These are phyloP conservation scores for Rhynchosporium agropyri DNA, from an alignment of 2,329 filamentous ascomycete genomes.

Conservation along the genomic window DNA sequence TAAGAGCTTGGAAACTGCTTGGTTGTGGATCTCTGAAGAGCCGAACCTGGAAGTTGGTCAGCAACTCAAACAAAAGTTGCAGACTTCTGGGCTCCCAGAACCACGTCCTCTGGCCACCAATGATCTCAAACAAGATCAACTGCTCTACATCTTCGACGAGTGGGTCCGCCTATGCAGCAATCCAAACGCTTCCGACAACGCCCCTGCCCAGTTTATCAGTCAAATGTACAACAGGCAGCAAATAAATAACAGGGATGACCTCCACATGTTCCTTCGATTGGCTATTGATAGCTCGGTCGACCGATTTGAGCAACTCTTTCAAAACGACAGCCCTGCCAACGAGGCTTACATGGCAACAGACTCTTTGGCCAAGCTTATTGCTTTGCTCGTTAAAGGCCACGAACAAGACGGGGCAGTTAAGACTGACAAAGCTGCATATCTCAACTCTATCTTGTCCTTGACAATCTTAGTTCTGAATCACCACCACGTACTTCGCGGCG, in stretches of 20 bases:
- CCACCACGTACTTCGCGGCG: constrained; percentile 78
- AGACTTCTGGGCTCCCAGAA: constrained; percentile 57
- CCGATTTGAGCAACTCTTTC: constrained; percentile 72
- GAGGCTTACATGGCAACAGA: constrained; percentile 69
- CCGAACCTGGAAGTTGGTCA: constrained; percentile 66
- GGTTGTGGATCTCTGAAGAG: constrained; percentile 78
- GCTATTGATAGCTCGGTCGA: constrained; percentile 80
- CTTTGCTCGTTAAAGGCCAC: constrained; percentile 72
- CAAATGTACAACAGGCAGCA: constrained; percentile 78
- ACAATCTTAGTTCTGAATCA: constrained; percentile 80
- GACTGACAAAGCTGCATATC: constrained; percentile 67
- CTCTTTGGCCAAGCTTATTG: constrained; percentile 78
- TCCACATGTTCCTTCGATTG: constrained; percentile 76
- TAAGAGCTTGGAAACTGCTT: constrained; percentile 77
- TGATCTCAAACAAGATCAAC: constrained; percentile 74
- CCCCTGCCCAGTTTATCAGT: constrained; percentile 74
- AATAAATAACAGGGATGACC: constrained; percentile 74
- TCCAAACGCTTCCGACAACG: constrained; percentile 72
- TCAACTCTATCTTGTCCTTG: constrained; percentile 79
- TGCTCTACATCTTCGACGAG: constrained; percentile 95
- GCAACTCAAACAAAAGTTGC: constrained; percentile 69
- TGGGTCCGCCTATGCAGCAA: constrained; percentile 86
- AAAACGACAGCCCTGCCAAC: constrained; percentile 58
- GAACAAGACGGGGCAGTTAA: constrained; percentile 61
- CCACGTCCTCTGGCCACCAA: constrained; percentile 54